Percentiles rank a stretch among this genome's conserved stretches.
Evolutionary conservation across 2,329 filamentous ascomycete species (phyloP).

Genomic region (Hypoxylon sp.): DNA sequence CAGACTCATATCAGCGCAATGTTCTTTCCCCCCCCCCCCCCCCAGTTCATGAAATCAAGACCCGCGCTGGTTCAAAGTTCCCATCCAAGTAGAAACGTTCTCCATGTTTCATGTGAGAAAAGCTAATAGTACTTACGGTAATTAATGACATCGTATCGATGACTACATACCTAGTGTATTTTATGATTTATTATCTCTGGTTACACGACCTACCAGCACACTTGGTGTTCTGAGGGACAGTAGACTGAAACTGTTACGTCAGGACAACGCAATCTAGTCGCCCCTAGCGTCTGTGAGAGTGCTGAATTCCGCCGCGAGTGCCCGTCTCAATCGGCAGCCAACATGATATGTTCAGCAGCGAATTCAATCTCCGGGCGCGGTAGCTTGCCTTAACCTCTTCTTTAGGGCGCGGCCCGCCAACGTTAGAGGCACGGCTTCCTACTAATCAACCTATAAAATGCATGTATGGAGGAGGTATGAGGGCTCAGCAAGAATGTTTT

Average conservation of each 20-base stretch:
- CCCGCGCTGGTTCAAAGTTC: no score
- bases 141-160: background rate
- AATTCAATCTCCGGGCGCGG: background rate
- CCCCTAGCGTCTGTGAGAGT: constrained; percentile 15
- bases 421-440: background rate
- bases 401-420: constrained; percentile 1
- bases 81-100: no score
- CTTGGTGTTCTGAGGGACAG: constrained; percentile 2
- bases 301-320: constrained; percentile 33
- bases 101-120: no score
- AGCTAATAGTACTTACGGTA: no score
- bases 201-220: constrained; percentile 16
- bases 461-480: constrained; percentile 1
- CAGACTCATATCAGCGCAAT: no score
- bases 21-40: no score
- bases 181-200: constrained; percentile 18
- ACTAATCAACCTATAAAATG: background rate
- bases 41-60: no score
- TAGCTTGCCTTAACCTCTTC: constrained; percentile 3
- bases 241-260: constrained; percentile 18
- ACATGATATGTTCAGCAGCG: constrained; percentile 3
- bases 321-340: constrained; percentile 25
- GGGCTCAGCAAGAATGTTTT: constrained; percentile 1
- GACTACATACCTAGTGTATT: background rate
- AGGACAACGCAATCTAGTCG: constrained; percentile 27